phyloP scores from a whole-genome alignment of 2,329 filamentous ascomycete genomes.

The Thermothelomyces thermophilus region DNA sequence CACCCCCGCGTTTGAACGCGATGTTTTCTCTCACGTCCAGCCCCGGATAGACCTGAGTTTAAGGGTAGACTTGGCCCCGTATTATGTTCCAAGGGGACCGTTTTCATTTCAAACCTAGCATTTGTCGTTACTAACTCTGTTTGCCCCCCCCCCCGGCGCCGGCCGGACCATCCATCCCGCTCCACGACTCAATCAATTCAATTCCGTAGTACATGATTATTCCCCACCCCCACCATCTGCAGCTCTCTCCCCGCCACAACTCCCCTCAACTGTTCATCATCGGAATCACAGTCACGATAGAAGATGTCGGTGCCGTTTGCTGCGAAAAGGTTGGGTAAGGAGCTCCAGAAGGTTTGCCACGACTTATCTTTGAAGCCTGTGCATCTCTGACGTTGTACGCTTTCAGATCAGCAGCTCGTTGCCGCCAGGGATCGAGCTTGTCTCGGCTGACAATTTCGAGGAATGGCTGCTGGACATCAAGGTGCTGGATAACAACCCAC shows the following conservation, averaged over 20 bases:
- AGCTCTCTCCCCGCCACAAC: not conserved
- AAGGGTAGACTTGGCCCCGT: not conserved
- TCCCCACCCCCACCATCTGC: not conserved
- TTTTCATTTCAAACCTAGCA: not conserved
- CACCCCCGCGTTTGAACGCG: not conserved
- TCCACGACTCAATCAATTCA: not conserved
- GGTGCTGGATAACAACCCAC: conserved; percentile 82
- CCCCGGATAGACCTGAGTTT: not conserved
- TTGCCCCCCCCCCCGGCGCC: not conserved
- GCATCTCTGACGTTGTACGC: not conserved
- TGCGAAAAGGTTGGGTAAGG: conserved; percentile 48
- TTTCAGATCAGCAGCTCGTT: conserved; percentile 48
- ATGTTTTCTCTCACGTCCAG: not conserved
- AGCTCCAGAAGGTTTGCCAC: conserved; percentile 47
- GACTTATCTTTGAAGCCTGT: not conserved
- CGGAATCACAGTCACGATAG: not conserved
- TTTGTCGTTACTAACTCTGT: not conserved
- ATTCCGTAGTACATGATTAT: not conserved
- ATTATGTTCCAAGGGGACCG: not conserved
- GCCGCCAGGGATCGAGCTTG: conserved; percentile 67
- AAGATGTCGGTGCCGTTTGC: conserved; percentile 14
- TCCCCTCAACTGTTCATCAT: not conserved
- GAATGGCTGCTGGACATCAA: conserved; percentile 91
- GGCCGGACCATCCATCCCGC: not conserved
- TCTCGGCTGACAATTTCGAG: conserved; percentile 73